phyloP scores from a whole-genome alignment of 106 monocot genomes.

The Apostasia shenzhenica region DNA sequence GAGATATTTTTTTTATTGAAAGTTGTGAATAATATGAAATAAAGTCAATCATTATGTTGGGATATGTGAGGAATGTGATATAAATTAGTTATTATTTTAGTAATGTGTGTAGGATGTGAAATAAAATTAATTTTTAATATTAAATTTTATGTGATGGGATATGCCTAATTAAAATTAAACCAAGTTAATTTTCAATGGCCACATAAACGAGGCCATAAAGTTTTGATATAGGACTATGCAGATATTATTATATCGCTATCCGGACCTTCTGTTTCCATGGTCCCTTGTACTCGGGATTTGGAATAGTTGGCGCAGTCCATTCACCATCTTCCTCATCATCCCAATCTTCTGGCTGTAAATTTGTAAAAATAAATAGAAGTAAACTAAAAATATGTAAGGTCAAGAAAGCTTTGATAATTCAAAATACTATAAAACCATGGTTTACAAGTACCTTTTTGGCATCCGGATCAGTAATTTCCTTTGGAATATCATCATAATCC shows the following conservation, averaged over 20 bases:
- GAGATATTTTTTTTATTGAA: not conserved
- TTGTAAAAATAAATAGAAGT: not conserved
- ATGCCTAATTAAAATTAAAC: no score
- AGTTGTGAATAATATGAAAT: not conserved
- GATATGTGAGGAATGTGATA: no score
- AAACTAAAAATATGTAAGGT: not conserved
- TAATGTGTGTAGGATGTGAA: no score
- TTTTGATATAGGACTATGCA: not conserved
- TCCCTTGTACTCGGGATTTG: conserved; percentile 45
- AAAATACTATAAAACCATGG: not conserved
- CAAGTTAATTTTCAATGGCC: no score
- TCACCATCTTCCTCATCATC: conserved; percentile 81
- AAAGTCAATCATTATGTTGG: not conserved
- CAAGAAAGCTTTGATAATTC: not conserved
- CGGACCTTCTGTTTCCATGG: conserved; percentile 55
- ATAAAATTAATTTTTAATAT: no score
- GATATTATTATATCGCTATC: not conserved
- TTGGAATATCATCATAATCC: conserved; percentile 62
- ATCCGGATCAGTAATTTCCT: conserved; percentile 62
- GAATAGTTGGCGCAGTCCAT: conserved; percentile 56
- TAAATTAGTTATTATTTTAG: no score
- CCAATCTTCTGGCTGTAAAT: conserved; percentile 63
- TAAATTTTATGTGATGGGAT: no score
- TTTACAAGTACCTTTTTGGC: conserved; percentile 44
- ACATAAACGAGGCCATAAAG: no score